A percentile compares a stretch with the other conserved stretches of the same genome.
Evolutionary conservation across 768 basidiomycete genomes (phyloP).

Genomic region (Russula virescens): DNA sequence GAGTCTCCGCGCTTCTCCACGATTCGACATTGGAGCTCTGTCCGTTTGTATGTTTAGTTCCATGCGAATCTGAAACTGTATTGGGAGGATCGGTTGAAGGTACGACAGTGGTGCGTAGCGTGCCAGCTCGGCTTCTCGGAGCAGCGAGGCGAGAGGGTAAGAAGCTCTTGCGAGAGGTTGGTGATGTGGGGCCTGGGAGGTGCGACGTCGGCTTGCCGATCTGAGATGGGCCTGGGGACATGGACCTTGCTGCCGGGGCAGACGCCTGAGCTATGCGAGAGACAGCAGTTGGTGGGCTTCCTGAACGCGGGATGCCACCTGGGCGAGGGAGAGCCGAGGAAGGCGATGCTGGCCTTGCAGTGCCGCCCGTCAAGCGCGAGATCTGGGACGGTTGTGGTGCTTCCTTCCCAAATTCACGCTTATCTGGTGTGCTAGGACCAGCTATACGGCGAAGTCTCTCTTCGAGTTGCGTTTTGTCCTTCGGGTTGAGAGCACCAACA

Average conservation of each 20-base stretch:
- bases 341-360: constrained; percentile 48
- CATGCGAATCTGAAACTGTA: constrained; percentile 4
- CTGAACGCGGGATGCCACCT: constrained; percentile 43
- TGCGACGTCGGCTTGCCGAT: constrained; percentile 27
- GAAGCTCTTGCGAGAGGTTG: constrained; percentile 51
- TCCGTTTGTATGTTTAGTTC: constrained; percentile 9
- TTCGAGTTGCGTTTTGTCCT: constrained; percentile 90
- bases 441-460: constrained; percentile 81
- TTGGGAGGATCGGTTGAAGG: constrained; percentile 1
- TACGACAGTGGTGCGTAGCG: constrained; percentile 15
- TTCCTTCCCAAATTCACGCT: constrained; percentile 31
- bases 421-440: constrained; percentile 50
- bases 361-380: constrained; percentile 45
- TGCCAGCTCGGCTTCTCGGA: constrained; percentile 47
- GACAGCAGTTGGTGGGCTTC: constrained; percentile 40
- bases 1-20: constrained; percentile 15
- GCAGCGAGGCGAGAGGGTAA: constrained; percentile 71
- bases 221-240: constrained; percentile 35
- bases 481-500: constrained; percentile 69
- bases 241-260: constrained; percentile 34
- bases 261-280: constrained; percentile 45
- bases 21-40: constrained; percentile 21
- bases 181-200: constrained; percentile 33
- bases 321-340: constrained; percentile 35
- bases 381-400: constrained; percentile 43